phyloP scores from a whole-genome alignment of 23 red algal genomes.

The Agarophyton chilense region DNA sequence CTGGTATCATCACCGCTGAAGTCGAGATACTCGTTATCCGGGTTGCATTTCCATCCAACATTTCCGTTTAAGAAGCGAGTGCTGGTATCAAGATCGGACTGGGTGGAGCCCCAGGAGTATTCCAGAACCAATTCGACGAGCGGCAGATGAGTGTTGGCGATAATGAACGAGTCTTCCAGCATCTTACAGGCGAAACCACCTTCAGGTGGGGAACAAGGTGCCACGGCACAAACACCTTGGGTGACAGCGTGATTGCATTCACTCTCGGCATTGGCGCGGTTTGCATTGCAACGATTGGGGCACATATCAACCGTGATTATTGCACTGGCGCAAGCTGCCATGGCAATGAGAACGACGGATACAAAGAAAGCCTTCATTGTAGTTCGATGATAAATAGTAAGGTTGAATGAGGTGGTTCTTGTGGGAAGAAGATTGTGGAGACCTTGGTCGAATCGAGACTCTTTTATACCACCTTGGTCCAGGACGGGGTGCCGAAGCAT shows the following conservation, averaged over 20 bases:
- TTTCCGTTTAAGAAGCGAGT: conserved; percentile 29
- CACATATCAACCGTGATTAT: background rate
- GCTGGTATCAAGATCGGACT: conserved; percentile 33
- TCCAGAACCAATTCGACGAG: conserved; percentile 6
- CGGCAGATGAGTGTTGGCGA: background rate
- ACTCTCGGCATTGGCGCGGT: background rate
- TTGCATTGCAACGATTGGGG: background rate
- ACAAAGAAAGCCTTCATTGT: background rate
- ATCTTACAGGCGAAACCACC: background rate
- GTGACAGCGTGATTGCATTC: background rate
- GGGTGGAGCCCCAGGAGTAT: conserved; percentile 4
- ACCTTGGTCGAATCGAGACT: no score
- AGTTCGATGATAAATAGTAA: background rate
- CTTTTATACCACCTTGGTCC: no score
- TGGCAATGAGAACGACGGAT: background rate
- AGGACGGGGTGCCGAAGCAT: no score
- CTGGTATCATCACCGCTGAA: conserved; percentile 26
- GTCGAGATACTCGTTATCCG: background rate
- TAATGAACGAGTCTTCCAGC: background rate
- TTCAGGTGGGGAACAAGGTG: background rate
- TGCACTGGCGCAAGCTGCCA: background rate
- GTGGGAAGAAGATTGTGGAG: no score
- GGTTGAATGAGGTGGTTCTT: no score
- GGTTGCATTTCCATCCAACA: conserved; percentile 9
- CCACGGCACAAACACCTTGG: background rate